Evolutionary conservation across 208 protist species (phyloP).

Genomic region (Trichomonas tenax): DNA sequence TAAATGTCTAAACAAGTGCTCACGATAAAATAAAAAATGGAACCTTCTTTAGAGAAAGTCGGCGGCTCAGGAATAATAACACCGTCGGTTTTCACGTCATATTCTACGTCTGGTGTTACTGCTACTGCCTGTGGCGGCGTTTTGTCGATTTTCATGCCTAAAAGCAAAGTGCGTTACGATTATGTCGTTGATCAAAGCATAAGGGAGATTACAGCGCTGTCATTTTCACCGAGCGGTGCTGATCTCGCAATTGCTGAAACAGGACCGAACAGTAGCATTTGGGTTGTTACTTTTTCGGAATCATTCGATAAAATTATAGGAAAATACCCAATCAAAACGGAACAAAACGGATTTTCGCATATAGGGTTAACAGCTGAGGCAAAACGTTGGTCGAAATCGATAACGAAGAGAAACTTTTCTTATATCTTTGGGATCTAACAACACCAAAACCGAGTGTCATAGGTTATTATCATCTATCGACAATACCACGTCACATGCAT

Average conservation of each 20-base stretch:
- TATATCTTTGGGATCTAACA: not conserved
- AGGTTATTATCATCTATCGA: not conserved
- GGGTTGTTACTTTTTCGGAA: not conserved
- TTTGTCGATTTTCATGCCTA: not conserved
- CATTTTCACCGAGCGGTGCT: not conserved
- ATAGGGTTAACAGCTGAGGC: not conserved
- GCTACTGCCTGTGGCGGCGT: not conserved
- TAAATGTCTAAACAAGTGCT: not conserved
- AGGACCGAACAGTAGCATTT: not conserved
- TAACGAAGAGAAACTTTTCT: not conserved
- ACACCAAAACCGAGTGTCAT: not conserved
- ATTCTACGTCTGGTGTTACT: not conserved
- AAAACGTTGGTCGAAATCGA: not conserved
- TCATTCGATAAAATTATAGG: not conserved
- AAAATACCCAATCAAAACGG: not conserved
- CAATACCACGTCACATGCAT: not conserved
- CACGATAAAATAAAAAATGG: not conserved
- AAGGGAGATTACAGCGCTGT: not conserved
- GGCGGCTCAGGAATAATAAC: not conserved
- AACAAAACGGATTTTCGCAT: slow-evolving; percentile 8
- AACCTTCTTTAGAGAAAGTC: not conserved
- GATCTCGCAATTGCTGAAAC: not conserved
- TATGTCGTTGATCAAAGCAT: not conserved
- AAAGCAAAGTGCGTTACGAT: not conserved
- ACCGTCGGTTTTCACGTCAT: not conserved